Conservation (phyloP, 2,329 filamentous ascomycete genomes). For the Podosphaera leucotricha region DNA sequence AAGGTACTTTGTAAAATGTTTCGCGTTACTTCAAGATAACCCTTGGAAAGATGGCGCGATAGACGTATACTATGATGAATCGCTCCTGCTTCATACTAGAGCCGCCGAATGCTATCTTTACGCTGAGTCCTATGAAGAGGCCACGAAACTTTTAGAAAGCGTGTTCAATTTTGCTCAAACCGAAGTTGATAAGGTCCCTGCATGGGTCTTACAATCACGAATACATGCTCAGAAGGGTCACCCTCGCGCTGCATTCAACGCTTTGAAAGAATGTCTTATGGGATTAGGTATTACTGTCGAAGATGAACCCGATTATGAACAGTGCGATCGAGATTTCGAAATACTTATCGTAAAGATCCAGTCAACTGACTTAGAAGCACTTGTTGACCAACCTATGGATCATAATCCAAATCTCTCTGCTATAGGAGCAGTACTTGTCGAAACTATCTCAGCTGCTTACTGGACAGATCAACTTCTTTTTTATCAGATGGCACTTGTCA, state of each 20-base stretch:
- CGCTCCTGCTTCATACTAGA: slow-evolving; percentile 52
- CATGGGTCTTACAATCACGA: slow-evolving; percentile 62
- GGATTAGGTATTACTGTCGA: slow-evolving; percentile 46
- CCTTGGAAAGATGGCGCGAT: slow-evolving; percentile 47
- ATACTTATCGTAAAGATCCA: slow-evolving; percentile 34
- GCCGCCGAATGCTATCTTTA: slow-evolving; percentile 67
- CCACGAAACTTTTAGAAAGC: slow-evolving; percentile 41
- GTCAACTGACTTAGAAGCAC: slow-evolving; percentile 25
- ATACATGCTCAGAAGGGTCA: slow-evolving; percentile 57
- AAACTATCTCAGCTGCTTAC: slow-evolving; percentile 46
- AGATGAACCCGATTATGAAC: slow-evolving; percentile 43
- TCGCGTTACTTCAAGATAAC: slow-evolving; percentile 54
- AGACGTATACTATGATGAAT: slow-evolving; percentile 72
- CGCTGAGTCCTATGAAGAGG: slow-evolving; percentile 45
- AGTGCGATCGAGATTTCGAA: slow-evolving; percentile 55
- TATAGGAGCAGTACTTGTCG: slow-evolving; percentile 44
- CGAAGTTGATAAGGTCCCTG: slow-evolving; percentile 57
- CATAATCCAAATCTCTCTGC: slow-evolving; percentile 33
- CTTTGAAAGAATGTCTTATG: slow-evolving; percentile 45
- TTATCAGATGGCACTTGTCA: slow-evolving; percentile 43
- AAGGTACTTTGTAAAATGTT: slow-evolving; percentile 56
- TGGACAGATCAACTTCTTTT: slow-evolving; percentile 53
- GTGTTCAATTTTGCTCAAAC: slow-evolving; percentile 49
- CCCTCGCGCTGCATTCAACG: slow-evolving; percentile 40
- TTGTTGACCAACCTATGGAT: slow-evolving; percentile 21